Percentiles rank a stretch among this genome's conserved stretches.
These are phyloP conservation scores for Knoxia roxburghii DNA, from an alignment of 257 asterid species.

Conservation along the genomic window DNA sequence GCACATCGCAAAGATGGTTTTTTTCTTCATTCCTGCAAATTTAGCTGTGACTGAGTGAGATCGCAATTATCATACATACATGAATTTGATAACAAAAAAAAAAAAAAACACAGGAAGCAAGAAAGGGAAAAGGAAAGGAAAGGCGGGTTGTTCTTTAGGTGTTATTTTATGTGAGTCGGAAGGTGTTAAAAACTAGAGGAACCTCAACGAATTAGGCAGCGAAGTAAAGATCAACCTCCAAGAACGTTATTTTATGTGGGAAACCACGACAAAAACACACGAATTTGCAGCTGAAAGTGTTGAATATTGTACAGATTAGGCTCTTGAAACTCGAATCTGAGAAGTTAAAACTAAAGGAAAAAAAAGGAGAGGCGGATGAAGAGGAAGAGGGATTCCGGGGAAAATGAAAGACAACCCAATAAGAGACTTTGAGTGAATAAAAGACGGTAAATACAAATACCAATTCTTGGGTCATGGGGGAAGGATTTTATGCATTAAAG, in stretches of 20 bases:
- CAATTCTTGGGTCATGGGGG: slow-evolving; percentile 14
- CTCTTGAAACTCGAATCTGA: slow-evolving; percentile 24
- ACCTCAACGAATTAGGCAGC: slow-evolving; percentile 23
- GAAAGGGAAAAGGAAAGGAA: slow-evolving; percentile 8
- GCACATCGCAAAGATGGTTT: slow-evolving; percentile 32
- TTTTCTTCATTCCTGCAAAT: slow-evolving; percentile 27
- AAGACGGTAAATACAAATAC: slow-evolving; percentile 8
- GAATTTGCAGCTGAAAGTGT: slow-evolving; percentile 25
- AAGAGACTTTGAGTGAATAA: neutral
- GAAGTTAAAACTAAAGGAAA: slow-evolving; percentile 15
- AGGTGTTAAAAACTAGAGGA: slow-evolving; percentile 25
- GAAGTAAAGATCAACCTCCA: slow-evolving; percentile 27
- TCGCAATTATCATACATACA: slow-evolving; percentile 12
- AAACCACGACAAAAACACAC: slow-evolving; percentile 30
- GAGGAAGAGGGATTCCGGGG: slow-evolving; percentile 19
- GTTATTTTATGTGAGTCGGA: slow-evolving; percentile 61
- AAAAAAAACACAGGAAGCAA: slow-evolving; percentile 14
- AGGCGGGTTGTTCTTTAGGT: slow-evolving; percentile 9
- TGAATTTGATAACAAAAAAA: too few relatives aligned
- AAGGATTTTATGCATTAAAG: slow-evolving; percentile 3
- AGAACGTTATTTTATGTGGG: slow-evolving; percentile 85
- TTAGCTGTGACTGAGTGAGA: slow-evolving; percentile 11
- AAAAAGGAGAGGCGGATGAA: slow-evolving; percentile 13
- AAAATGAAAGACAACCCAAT: slow-evolving; percentile 12
- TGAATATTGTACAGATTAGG: slow-evolving; percentile 42